Conservation (phyloP, 2,329 filamentous ascomycete species). For the Sporothrix brunneoviolacea region DNA sequence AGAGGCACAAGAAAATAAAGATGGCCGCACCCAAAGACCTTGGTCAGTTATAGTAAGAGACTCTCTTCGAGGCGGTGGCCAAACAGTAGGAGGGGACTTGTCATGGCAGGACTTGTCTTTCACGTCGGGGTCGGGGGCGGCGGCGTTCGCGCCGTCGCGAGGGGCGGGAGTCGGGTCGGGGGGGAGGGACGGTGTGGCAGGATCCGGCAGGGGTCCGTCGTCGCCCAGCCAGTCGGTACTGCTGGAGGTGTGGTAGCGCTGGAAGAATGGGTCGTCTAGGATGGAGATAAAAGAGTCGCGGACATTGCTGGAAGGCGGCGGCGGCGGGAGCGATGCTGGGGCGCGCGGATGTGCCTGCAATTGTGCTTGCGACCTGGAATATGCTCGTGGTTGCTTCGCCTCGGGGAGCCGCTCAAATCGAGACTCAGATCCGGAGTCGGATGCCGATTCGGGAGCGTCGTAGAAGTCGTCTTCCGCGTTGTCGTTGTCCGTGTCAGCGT, state of each 20-base stretch:
- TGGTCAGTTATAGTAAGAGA: constrained; percentile 31
- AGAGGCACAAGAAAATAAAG: constrained; percentile 2
- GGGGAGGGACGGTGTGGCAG: constrained; percentile 19
- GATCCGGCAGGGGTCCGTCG: constrained; percentile 2
- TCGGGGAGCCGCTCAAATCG: not conserved
- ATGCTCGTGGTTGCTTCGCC: not conserved
- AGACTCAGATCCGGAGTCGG: not conserved
- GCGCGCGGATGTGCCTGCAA: not conserved
- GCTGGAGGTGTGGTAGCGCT: constrained; percentile 39
- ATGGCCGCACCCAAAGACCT: constrained; percentile 22
- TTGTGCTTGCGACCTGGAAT: too few species aligned
- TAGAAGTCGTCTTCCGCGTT: not conserved
- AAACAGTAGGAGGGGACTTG: constrained; percentile 31
- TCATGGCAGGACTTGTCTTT: constrained; percentile 33
- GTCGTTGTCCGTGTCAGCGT: constrained; percentile 7
- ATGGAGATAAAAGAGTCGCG: constrained; percentile 47
- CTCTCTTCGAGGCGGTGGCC: constrained; percentile 43
- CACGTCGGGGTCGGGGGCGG: constrained; percentile 18
- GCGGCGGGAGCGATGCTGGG: constrained; percentile 11
- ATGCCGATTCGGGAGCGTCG: not conserved
- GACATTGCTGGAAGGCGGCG: constrained; percentile 21
- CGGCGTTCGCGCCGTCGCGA: constrained; percentile 16
- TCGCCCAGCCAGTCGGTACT: constrained; percentile 25
- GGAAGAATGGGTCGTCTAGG: constrained; percentile 50
- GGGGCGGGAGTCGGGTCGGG: constrained; percentile 10